Base-by-base conservation (phyloP, 106 monocot genomes). In the Apostasia shenzhenica region DNA sequence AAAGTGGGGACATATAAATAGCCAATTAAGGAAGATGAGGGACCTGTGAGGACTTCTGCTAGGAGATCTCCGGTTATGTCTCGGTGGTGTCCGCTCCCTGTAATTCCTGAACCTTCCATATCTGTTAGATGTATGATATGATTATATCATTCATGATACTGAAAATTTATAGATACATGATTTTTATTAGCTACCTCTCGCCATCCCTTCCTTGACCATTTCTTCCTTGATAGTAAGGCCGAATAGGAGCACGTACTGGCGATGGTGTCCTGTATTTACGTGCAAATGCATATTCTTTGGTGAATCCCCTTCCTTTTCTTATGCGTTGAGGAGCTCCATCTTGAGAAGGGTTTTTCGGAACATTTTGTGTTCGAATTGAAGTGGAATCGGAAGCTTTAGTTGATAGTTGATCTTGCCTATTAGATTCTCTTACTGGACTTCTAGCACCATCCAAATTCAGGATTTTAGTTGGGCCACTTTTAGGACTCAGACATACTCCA, bases 281-380 rank as follows among this genome's bases (percentile, higher is more conserved):
- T 49, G 57, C 84, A 74, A 61, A 84, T 60, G 73, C 61, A 67
- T 77, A 84, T 10, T 67, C 41, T 5, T 80, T 69, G 9, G 62
- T 84, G 48, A 84, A 84, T 54, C 84, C 84, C 54, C 84, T 80
- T 55, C 84, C 84, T 49, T 74, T 84, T 70, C 80, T 80, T 48
- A 84, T 55, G 3, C 84, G 80, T 48, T 84, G 73, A 55, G 73
- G 73, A 50, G 45, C 38, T 1, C 70, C 77, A 56, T 74, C 61
- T 14, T 42, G 70, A 3, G 84, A 55, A 73, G 69, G 37, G 7
- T 73, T 72, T 65, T 61, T 69, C n/a, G 75, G 64, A 47, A 66
- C 14, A 66, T 68, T 73, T 52, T 3, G 47, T 37, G 40, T 63
- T 47, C 62, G 53, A 49, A 60, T 69, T 57, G 54, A 48, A 57